Evolutionary conservation across 768 basidiomycete genomes (phyloP).

Genomic region (Lactarius akahatsu): DNA sequence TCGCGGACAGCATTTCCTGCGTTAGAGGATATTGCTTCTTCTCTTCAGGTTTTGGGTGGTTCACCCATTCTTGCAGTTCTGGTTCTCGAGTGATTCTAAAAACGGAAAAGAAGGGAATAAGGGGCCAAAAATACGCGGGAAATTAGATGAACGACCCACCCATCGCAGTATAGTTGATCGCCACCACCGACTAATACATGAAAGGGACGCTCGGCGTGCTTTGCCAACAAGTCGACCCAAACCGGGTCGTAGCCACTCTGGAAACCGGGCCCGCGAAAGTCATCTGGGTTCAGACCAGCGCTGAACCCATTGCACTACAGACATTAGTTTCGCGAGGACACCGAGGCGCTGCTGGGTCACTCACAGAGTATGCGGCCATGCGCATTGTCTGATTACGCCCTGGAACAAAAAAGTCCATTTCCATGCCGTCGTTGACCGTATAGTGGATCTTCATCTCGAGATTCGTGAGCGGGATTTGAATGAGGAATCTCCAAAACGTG

Average conservation of each 20-base stretch:
- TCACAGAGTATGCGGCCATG: slow-evolving; percentile 84
- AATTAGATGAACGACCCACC: slow-evolving; percentile 42
- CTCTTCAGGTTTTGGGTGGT: slow-evolving; percentile 51
- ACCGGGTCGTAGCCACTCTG: slow-evolving; percentile 84
- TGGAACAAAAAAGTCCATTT: slow-evolving; percentile 81
- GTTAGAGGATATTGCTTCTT: slow-evolving; percentile 63
- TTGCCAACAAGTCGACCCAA: slow-evolving; percentile 88
- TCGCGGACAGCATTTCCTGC: slow-evolving; percentile 66
- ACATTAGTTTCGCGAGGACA: slow-evolving; percentile 11
- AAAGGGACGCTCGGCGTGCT: slow-evolving; percentile 78
- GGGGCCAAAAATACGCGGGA: not conserved
- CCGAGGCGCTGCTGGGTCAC: slow-evolving; percentile 29
- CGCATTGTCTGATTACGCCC: slow-evolving; percentile 80
- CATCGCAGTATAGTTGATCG: slow-evolving; percentile 88
- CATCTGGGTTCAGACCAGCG: slow-evolving; percentile 84
- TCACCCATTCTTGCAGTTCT: slow-evolving; percentile 85
- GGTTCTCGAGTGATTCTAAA: slow-evolving; percentile 78
- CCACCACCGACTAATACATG: slow-evolving; percentile 94
- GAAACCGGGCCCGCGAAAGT: slow-evolving; percentile 79
- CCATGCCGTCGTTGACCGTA: slow-evolving; percentile 75
- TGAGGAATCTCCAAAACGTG: slow-evolving; percentile 93
- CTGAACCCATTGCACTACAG: slow-evolving; percentile 84
- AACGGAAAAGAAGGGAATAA: not conserved
- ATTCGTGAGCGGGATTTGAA: slow-evolving; percentile 71
- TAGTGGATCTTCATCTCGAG: slow-evolving; percentile 79